Evolutionary conservation across 2,329 filamentous ascomycete species (phyloP), one percentile per base, ranked within the genome.

Genomic region (Diplodia sapinea): DNA sequence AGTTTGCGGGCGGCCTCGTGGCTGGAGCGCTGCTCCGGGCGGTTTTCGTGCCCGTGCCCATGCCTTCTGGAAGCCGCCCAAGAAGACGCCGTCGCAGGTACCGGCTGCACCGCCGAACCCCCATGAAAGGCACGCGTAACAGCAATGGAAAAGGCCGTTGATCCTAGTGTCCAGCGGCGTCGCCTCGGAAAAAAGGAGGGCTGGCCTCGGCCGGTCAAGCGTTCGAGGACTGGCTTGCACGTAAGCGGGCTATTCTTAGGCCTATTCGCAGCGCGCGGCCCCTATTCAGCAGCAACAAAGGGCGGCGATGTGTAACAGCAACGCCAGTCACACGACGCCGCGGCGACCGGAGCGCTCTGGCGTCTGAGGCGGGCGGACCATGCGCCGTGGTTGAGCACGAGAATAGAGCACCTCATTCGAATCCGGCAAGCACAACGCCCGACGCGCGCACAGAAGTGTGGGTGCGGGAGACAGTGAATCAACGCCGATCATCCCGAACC

Each of bases 401-500:
- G 59, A 62, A 62, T 62, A 62, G 59, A 62, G 59, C 23, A 31
- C 12, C n/a, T 26, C 29, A 40, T 38, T 50, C 43, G 29, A 62
- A 62, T 62, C 11, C 43, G 59, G 59, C 43, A 36, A 51, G 40
- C 59, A 61, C 20, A 61, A 56, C 54, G 54, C 54, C 54, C 54
- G 54, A 56, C 31, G 33, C 13, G 29, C 54, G 54, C 54, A 56
- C 54, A 38, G 38, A 43, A 51, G 43, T 49, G 59, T 51, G 59
- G 59, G 20, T 62, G 51, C 59, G 59, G 59, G 59, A 62, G 59
- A 62, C 29, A 50, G 59, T 50, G 59, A 50, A 62, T 62, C 59
- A 62, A n/a, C 59, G 59, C 59, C 59, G 59, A 62, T 62, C 59
- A 23, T 62, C 59, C 59, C 59, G 59, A 62, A 62, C 59, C 59